These are phyloP conservation scores for Echria macrotheca DNA, from an alignment of 495 filamentous ascomycete genomes.

Conservation along the genomic window DNA sequence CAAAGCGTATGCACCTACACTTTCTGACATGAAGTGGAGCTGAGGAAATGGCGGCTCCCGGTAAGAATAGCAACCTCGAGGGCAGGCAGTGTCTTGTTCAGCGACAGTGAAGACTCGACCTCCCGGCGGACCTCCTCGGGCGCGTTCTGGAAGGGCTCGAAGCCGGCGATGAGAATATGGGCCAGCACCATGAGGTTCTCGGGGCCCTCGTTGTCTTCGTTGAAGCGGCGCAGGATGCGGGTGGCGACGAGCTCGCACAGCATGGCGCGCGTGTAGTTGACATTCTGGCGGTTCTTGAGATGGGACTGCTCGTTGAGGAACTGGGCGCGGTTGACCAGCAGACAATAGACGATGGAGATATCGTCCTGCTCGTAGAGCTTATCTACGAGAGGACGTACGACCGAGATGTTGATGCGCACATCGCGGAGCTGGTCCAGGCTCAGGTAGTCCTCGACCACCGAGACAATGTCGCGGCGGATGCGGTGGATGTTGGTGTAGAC, in stretches of 20 bases:
- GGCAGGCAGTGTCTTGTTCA: slow-evolving; percentile 57
- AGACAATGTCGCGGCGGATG: slow-evolving; percentile 46
- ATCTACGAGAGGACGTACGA: slow-evolving; percentile 64
- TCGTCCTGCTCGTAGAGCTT: slow-evolving; percentile 63
- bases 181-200: slow-evolving; percentile 57
- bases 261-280: slow-evolving; percentile 58
- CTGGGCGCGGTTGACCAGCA: slow-evolving; percentile 65
- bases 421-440: slow-evolving; percentile 62
- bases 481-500: slow-evolving; percentile 51
- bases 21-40: slow-evolving; percentile 62
- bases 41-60: slow-evolving; percentile 61
- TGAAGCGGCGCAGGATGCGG: slow-evolving; percentile 58
- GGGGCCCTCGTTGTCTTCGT: slow-evolving; percentile 60
- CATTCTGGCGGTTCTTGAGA: slow-evolving; percentile 63
- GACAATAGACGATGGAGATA: slow-evolving; percentile 62
- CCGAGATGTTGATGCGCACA: slow-evolving; percentile 63
- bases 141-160: slow-evolving; percentile 67
- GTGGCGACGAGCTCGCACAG: slow-evolving; percentile 66
- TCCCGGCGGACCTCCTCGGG: slow-evolving; percentile 51
- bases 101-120: slow-evolving; percentile 42
- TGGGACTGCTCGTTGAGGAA: slow-evolving; percentile 62
- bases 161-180: slow-evolving; percentile 66
- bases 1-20: slow-evolving; percentile 45
- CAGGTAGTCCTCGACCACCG: slow-evolving; percentile 47
- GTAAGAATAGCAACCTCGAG: slow-evolving; percentile 68